Evolutionary conservation across 768 basidiomycete species (phyloP), one percentile per base, ranked within the genome.

Genomic region (Naematelia encephala): DNA sequence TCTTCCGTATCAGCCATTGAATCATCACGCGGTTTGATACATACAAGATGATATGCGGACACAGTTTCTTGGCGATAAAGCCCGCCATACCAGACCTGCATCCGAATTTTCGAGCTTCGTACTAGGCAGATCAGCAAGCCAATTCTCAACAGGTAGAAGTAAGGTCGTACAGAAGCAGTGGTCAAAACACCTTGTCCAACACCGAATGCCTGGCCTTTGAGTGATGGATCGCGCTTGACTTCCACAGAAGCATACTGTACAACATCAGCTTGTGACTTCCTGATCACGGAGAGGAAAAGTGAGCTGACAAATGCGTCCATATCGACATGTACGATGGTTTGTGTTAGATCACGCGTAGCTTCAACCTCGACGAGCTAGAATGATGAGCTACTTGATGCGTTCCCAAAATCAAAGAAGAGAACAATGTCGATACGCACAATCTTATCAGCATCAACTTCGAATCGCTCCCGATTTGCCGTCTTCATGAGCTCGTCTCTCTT

Each of bases 21-120:
- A n/a, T n/a, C 56, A 39, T 21, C 19, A 13, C 29, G 8, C n/a
- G 26, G 25, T 42, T 2, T 14, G 10, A 11, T 0, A 60, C 74
- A 53, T 51, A 76, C 74, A 89, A 78, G 39, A 90, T 84, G 16
- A 99, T 83, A 5, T 91, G 84, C 2, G 96, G 92, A 72, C 92
- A 97, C 8, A 99, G 83, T 70, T 91, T 94, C 80, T 86, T 87
- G 14, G 94, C 94, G 45, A 98, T 86, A 75, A 92, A 94, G 52
- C 85, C 92, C n/a, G 94, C 85, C 96, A 97, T 97, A 26, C 91
- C 94, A 3, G 91, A 94, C 45, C 96, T 86, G 28, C 90, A 88
- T 1, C 91, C 92, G 65, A 82, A 91, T 73, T 88, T 91, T 46
- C 92, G 82, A 4, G 92, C 92, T 70, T 91, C 91, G 57, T 96